phyloP scores from a whole-genome alignment of 139 green algal species.

The Pleodorina starrii region DNA sequence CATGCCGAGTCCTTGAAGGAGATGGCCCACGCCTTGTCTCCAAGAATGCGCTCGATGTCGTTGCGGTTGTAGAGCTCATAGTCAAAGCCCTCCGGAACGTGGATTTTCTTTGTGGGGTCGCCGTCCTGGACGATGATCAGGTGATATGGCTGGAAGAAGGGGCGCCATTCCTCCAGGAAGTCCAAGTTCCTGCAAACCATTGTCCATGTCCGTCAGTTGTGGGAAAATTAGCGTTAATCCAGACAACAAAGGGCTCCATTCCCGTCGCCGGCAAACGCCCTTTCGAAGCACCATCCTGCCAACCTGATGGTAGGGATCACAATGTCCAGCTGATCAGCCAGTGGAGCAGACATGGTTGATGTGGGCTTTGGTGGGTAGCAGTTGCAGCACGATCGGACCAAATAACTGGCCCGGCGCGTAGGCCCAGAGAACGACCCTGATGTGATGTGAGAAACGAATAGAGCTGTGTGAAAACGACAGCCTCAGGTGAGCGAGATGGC shows the following conservation, averaged over 20 bases:
- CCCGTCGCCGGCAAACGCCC: too few species aligned
- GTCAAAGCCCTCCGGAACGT: slow-evolving; percentile 90
- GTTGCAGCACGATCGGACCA: too few species aligned
- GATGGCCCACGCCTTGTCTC: slow-evolving; percentile 95
- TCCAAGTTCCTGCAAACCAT: slow-evolving; percentile 73
- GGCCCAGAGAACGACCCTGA: too few species aligned
- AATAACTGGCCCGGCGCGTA: too few species aligned
- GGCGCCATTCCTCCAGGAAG: slow-evolving; percentile 91
- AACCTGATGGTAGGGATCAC: slow-evolving; percentile 90
- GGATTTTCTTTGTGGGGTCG: slow-evolving; percentile 85
- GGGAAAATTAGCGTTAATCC: too few species aligned
- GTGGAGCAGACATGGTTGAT: not conserved
- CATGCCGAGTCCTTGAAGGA: slow-evolving; percentile 96
- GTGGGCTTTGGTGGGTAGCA: too few species aligned
- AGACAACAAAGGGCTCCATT: too few species aligned
- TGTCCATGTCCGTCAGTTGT: too few species aligned
- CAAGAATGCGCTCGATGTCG: slow-evolving; percentile 95
- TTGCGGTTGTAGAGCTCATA: slow-evolving; percentile 96
- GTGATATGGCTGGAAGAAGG: slow-evolving; percentile 93
- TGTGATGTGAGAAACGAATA: too few species aligned
- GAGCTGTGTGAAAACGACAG: too few species aligned
- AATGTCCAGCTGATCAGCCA: slow-evolving; percentile 76
- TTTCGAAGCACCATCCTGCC: too few species aligned
- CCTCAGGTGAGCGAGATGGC: too few species aligned
- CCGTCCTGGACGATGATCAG: slow-evolving; percentile 95